Evolutionary conservation across 192 early-diverging fungal genomes (phyloP), one percentile per base, ranked within the genome.

Genomic region (Thoreauomyces humboldtii): DNA sequence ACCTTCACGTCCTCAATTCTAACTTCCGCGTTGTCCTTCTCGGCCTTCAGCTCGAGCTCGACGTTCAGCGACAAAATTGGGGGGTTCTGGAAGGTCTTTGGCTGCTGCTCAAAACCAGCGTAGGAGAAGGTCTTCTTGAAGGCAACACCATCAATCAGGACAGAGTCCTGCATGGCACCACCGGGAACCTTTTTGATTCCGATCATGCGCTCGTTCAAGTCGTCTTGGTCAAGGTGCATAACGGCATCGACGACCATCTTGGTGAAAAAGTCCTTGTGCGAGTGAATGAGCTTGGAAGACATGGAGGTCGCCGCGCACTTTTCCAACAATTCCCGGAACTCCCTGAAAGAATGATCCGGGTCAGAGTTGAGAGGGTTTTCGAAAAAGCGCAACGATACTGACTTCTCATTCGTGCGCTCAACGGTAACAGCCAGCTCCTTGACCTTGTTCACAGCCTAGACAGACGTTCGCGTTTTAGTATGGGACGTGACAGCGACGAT

Each of bases 71-170:
- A 91, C 43, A 95, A 74, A 41, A 99, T 89, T 79, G 88, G 91
- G 60, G 95, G 96, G 73, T 87, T 81, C 63, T 87, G 84, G 74
- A 97, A 95, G 28, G 78, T 73, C 79, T 99, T 99, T 61, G 96
- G 96, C 77, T 99, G 95, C 78, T 99, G 96, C 78, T 99, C 96
- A 65, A 99, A 99, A 58, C 96, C 96, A 33, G 96, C 96, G 75
- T 99, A 97, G 22, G 93, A 91, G 74, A 99, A 99, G 14, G 95
- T 95, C 83, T 99, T 99, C 73, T 99, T 99, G 82, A 99, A 99
- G 14, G 96, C 96, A 53, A 99, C 96, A 68, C 96, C 96, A 56
- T 95, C 87, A 38, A 99, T 76, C 63, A 96, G 80, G 27, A 95
- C 54, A n/a, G 95, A 98, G 68, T 99, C 96, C 84, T 96, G 91